A percentile compares a stretch with the other conserved stretches of the same genome.
phyloP scores from a whole-genome alignment of 495 filamentous ascomycete genomes.

The Neurospora sublineolata region DNA sequence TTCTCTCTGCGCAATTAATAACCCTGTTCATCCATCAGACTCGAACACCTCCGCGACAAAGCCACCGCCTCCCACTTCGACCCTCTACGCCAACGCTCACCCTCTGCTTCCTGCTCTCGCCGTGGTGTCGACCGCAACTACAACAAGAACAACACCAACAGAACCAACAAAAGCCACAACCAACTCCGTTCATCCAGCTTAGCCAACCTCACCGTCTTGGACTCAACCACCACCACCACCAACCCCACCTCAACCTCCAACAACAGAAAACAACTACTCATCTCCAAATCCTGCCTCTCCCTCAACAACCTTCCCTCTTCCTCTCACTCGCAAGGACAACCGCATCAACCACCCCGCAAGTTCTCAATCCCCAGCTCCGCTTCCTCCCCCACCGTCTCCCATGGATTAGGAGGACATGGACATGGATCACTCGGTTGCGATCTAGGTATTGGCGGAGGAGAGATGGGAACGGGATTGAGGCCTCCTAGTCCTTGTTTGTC shows the following conservation, averaged over 20 bases:
- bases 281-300: background rate
- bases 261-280: background rate
- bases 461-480: background rate
- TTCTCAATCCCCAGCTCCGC: background rate
- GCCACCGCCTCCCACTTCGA: slow-evolving; percentile 27
- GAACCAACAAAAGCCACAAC: background rate
- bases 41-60: slow-evolving; percentile 31
- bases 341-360: background rate
- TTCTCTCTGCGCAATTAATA: background rate
- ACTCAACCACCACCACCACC: background rate
- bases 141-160: background rate
- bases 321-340: background rate
- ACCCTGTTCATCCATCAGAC: slow-evolving; percentile 8
- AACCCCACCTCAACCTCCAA: background rate
- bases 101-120: background rate
- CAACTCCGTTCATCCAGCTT: background rate
- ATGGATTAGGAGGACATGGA: background rate
- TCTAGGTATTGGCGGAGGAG: background rate
- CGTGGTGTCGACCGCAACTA: background rate
- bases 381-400: background rate
- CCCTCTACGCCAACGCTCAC: slow-evolving; percentile 3
- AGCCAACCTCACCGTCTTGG: background rate
- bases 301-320: background rate
- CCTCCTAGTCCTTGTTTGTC: background rate
- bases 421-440: background rate